Evolutionary conservation across 176 grass and related monocot species (phyloP), one percentile per base, ranked within the genome.

Genomic region (Areca catechu): DNA sequence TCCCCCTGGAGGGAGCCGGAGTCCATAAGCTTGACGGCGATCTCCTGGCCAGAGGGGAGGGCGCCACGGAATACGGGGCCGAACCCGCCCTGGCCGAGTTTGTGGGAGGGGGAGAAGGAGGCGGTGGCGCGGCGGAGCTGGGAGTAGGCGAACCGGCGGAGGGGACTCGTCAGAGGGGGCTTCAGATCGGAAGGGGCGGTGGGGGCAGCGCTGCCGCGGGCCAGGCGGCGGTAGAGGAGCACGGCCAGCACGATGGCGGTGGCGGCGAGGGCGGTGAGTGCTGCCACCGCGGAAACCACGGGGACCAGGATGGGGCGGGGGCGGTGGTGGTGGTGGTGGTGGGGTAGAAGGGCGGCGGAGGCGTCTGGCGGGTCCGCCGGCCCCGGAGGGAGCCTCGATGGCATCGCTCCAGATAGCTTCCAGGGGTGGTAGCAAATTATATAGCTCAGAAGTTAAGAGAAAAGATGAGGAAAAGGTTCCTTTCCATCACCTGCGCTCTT

Each of bases 61-160:
- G 73, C 34, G 64, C 83, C 92, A 49, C 92, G 86, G 74, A 79
- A 96, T 9, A 96, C 92, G 5, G 92, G 80, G 0, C 86, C 92
- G 69, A 96, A 96, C 2, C 92, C 92, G 12, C 92, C 86, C 74
- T 96, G 92, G 56, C 92, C 92, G 24, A 96, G 80, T 71, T 84
- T 84, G 75, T 63, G 85, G 67, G 18, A 70, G 50, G 75, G 77
- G 53, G 80, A 61, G 74, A 96, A 90, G n/a, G 68, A 63, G 17
- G 63, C 80, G 30, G 93, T 98, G 27, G 93, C 93, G 22, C 87
- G 81, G 50, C 93, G 81, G 81, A 98, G 93, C 47, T 80, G 84
- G 12, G 89, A 54, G 75, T 81, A 83, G 25, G 83, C 71, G 20
- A 97, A 65, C 71, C 78, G 71, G 20, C 79, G 86, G 48, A 97